Evolutionary conservation across 129 eudicot genomes (phyloP).

Genomic region (Sambucus nigra): DNA sequence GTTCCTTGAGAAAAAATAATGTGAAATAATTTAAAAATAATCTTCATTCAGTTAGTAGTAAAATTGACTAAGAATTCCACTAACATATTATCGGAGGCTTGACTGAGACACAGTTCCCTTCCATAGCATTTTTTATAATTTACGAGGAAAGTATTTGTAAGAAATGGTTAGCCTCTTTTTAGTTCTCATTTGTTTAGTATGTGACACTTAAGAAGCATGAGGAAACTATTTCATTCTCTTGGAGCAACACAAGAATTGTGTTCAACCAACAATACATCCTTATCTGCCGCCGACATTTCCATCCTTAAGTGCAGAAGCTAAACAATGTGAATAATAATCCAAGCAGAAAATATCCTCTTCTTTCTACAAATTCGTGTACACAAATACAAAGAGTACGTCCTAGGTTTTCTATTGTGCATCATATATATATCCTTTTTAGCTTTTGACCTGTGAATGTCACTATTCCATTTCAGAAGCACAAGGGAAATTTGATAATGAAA

Average conservation of each 20-base stretch:
- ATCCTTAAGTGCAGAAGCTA: slow-evolving; percentile 23
- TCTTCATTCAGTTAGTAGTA: too few species aligned
- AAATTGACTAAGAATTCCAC: too few species aligned
- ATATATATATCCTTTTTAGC: slow-evolving; percentile 4
- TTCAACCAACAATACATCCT: slow-evolving; percentile 21
- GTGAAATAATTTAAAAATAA: too few species aligned
- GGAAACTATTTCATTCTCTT: neutral
- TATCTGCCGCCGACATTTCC: neutral
- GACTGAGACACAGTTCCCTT: too few species aligned
- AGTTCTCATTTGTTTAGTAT: neutral
- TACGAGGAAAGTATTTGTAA: too few species aligned
- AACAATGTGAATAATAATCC: slow-evolving; percentile 25
- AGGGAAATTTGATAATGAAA: slow-evolving; percentile 19
- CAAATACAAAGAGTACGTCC: neutral
- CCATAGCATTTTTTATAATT: too few species aligned
- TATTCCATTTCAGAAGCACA: neutral
- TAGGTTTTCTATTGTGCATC: neutral
- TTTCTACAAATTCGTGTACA: neutral
- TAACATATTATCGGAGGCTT: too few species aligned
- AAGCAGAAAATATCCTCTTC: neutral
- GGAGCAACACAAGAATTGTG: slow-evolving; percentile 22
- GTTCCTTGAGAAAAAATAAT: too few species aligned
- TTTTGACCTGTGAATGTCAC: neutral
- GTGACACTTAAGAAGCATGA: slow-evolving; percentile 13
- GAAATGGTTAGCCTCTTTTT: slow-evolving; percentile 1